Evolutionary conservation across 129 eudicot genomes (phyloP).

Genomic region (Flaveria robusta): DNA sequence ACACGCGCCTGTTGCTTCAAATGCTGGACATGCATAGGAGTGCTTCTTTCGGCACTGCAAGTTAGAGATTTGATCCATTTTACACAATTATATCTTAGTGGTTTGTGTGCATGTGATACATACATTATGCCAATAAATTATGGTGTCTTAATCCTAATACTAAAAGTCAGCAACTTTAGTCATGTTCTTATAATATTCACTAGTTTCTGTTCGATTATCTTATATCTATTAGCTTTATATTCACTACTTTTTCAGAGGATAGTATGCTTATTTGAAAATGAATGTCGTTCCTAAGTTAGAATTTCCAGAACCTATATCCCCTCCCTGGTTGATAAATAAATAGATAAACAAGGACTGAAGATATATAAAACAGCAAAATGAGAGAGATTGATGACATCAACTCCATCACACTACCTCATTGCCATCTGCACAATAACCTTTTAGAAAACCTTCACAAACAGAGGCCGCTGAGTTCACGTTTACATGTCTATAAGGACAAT

Average conservation of each 20-base stretch:
- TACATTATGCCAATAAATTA: conserved; percentile 6
- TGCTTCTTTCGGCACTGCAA: conserved; percentile 99
- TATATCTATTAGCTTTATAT: conserved; percentile 4
- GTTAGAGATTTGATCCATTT: conserved; percentile 59
- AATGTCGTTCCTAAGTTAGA: conserved; percentile 7
- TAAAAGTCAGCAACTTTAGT: conserved; percentile 1
- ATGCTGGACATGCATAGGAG: conserved; percentile 84
- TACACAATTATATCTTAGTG: conserved; percentile 53
- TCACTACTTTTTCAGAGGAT: neutral
- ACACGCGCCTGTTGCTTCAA: conserved; percentile 84
- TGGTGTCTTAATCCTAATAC: conserved; percentile 1
- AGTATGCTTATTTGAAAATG: neutral
- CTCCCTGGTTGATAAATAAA: neutral
- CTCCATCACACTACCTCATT: conserved; percentile 79
- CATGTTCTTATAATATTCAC: conserved; percentile 8
- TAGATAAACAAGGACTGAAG: neutral
- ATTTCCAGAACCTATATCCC: conserved; percentile 17
- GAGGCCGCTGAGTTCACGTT: conserved; percentile 74
- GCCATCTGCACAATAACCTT: conserved; percentile 95
- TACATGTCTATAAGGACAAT: conserved; percentile 93
- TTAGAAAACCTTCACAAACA: conserved; percentile 84
- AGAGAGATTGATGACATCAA: conserved; percentile 28
- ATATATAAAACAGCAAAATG: conserved; percentile 14
- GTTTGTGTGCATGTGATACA: conserved; percentile 51
- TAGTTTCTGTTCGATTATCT: conserved; percentile 11